Conservation (phyloP, 139 green algal genomes). For the Edaphochlamys debaryana region DNA sequence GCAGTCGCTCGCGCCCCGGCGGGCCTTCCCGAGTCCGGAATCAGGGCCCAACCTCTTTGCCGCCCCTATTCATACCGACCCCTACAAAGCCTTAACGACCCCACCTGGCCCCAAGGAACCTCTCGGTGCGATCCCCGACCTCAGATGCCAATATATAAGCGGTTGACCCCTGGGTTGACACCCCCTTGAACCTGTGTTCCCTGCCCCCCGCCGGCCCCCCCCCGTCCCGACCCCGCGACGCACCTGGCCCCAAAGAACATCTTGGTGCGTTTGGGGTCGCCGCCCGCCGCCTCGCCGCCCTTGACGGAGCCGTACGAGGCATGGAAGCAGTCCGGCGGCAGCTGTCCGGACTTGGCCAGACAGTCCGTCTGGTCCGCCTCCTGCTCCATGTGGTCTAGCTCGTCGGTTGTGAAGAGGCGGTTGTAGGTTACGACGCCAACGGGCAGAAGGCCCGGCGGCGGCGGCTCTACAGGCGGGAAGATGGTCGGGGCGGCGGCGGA, state of each 20-base stretch:
- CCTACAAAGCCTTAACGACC: no score
- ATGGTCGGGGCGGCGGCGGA: neutral
- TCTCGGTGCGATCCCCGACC: no score
- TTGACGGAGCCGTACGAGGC: slow-evolving; percentile 13
- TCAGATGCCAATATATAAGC: no score
- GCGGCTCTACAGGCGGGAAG: slow-evolving; percentile 1
- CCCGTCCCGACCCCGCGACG: neutral
- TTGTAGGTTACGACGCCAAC: slow-evolving; percentile 71
- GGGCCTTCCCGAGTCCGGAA: no score
- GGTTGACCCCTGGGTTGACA: no score
- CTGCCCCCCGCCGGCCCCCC: no score
- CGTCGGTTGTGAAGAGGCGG: slow-evolving; percentile 8
- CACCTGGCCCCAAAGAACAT: slow-evolving; percentile 79
- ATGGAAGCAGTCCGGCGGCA: slow-evolving; percentile 70
- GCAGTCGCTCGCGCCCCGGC: no score
- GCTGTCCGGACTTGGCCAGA: slow-evolving; percentile 9
- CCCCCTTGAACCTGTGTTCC: no score
- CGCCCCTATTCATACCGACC: no score
- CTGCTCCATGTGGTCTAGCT: slow-evolving; percentile 67
- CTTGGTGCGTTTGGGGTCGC: slow-evolving; percentile 75
- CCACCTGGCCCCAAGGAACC: no score
- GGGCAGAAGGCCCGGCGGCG: slow-evolving; percentile 53
- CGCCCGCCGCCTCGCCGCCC: neutral
- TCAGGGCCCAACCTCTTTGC: no score
- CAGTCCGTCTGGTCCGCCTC: slow-evolving; percentile 52